These are phyloP conservation scores for Candida qinlingensis DNA, from an alignment of 805 yeast species.

Conservation along the genomic window DNA sequence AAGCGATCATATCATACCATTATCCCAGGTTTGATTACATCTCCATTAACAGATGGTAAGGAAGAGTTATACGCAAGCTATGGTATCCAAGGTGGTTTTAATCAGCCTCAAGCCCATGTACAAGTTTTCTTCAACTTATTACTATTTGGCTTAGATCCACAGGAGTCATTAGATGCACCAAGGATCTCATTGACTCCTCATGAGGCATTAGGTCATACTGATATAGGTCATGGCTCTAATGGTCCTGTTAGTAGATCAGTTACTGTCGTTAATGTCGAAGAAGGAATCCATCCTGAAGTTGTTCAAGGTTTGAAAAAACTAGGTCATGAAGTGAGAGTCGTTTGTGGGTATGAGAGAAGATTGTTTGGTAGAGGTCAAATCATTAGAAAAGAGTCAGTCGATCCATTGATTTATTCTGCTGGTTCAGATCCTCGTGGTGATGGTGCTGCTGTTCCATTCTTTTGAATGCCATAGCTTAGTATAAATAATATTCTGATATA, in stretches of 20 bases:
- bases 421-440: slow-evolving; percentile 86
- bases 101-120: slow-evolving; percentile 82
- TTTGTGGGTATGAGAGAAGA: slow-evolving; percentile 38
- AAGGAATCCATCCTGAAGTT: slow-evolving; percentile 47
- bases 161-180: slow-evolving; percentile 71
- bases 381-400: slow-evolving; percentile 43
- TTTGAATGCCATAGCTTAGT: not conserved
- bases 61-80: slow-evolving; percentile 60
- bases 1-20: slow-evolving; percentile 81
- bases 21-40: slow-evolving; percentile 75
- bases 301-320: slow-evolving; percentile 39
- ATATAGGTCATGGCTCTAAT: slow-evolving; percentile 53
- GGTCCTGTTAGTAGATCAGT: slow-evolving; percentile 58
- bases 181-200: slow-evolving; percentile 60
- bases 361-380: slow-evolving; percentile 71
- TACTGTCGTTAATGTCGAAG: slow-evolving; percentile 60
- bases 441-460: slow-evolving; percentile 53
- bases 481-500: not conserved
- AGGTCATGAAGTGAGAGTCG: slow-evolving; percentile 52
- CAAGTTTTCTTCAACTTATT: slow-evolving; percentile 67
- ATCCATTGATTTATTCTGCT: slow-evolving; percentile 49
- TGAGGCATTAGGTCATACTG: slow-evolving; percentile 35
- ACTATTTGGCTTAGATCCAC: slow-evolving; percentile 61
- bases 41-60: slow-evolving; percentile 26
- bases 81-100: slow-evolving; percentile 85